A percentile compares a stretch with the other conserved stretches of the same genome.
These are phyloP conservation scores for Eucalyptus grandis DNA, from an alignment of 345 rosid species.

Conservation along the genomic window DNA sequence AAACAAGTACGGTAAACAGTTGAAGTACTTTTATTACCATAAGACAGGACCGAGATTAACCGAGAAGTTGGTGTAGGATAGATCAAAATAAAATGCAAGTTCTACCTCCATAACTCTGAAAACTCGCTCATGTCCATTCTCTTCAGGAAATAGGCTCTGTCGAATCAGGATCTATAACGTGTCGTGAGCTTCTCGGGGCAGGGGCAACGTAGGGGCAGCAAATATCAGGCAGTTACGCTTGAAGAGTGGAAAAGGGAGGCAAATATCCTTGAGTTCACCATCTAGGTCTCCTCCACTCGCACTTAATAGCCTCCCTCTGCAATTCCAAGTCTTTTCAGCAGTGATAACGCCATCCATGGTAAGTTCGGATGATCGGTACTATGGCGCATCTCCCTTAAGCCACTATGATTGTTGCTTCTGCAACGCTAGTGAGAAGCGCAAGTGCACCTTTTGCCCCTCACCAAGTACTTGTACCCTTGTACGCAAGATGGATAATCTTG, in stretches of 20 bases:
- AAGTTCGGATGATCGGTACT: neutral
- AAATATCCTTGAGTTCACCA: neutral
- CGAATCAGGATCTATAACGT: neutral
- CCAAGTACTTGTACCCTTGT: neutral
- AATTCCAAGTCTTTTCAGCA: neutral
- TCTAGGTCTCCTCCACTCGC: neutral
- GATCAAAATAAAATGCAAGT: neutral
- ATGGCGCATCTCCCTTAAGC: neutral
- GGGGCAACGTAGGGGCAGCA: no score
- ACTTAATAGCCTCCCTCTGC: neutral
- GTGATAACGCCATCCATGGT: neutral
- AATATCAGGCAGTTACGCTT: neutral
- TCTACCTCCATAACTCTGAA: neutral
- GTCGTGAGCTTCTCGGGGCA: neutral
- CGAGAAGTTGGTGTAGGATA: neutral
- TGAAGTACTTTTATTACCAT: neutral
- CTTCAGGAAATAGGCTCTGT: neutral
- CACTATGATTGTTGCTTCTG: neutral
- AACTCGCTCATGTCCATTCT: neutral
- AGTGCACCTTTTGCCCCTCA: neutral
- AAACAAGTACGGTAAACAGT: neutral
- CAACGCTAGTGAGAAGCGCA: neutral
- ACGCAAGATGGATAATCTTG: neutral
- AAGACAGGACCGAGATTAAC: neutral
- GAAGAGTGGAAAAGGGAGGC: neutral